Conservation (phyloP, 1,139 yeast species). For the Magnusiomyces paraingens region DNA sequence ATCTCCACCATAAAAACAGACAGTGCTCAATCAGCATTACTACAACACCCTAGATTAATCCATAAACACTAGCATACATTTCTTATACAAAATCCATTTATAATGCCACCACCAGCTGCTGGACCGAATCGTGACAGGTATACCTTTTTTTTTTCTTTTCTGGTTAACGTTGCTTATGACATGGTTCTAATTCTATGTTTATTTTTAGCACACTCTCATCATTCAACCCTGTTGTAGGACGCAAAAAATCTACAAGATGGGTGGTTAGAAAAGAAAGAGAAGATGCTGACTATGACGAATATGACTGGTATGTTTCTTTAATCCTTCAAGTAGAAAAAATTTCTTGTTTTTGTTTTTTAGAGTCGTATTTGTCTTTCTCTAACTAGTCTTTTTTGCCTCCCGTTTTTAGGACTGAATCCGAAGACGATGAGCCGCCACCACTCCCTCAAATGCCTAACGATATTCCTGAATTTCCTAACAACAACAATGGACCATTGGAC, state of each 20-base stretch:
- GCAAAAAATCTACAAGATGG: slow-evolving; percentile 37
- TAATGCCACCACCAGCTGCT: neutral
- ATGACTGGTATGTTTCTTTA: slow-evolving; percentile 20
- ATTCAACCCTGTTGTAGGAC: slow-evolving; percentile 30
- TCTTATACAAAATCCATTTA: neutral
- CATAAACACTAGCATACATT: too few relatives aligned
- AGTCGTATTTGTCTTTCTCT: too few relatives aligned
- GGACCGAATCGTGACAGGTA: neutral
- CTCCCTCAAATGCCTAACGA: too few relatives aligned
- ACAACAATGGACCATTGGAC: too few relatives aligned
- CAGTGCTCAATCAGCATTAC: too few relatives aligned
- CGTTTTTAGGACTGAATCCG: neutral
- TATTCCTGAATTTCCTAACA: too few relatives aligned
- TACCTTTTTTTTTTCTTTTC: neutral
- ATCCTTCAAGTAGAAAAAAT: neutral
- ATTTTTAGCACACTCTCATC: slow-evolving; percentile 18
- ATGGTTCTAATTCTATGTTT: neutral
- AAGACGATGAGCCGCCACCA: neutral
- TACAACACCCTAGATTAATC: too few relatives aligned
- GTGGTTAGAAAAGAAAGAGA: slow-evolving; percentile 30
- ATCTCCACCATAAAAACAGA: too few relatives aligned
- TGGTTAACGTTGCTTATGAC: neutral
- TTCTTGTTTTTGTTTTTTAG: neutral
- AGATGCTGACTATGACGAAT: slow-evolving; percentile 28
- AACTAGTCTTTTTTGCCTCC: neutral